Evolutionary conservation across 192 early-diverging fungal genomes (phyloP).

Genomic region (Helicostylum pulchrum): DNA sequence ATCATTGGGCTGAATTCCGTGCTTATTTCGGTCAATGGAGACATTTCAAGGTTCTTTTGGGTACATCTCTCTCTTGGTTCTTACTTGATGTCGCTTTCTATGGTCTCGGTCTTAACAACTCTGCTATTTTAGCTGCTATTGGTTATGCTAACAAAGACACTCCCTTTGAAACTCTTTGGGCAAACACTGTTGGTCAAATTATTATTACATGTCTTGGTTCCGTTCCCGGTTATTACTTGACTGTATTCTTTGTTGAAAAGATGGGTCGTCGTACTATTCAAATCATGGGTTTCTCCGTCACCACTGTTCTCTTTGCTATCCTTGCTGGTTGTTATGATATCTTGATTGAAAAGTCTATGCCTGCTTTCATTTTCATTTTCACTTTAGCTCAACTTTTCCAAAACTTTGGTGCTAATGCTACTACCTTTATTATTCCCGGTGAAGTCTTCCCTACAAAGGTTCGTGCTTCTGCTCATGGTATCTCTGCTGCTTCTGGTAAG

Average conservation of each 20-base stretch:
- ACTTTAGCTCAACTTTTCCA: conserved; percentile 62
- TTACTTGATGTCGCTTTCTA: conserved; percentile 76
- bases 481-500: conserved; percentile 76
- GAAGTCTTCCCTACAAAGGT: conserved; percentile 74
- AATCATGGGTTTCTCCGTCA: conserved; percentile 74
- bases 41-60: conserved; percentile 76
- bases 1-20: conserved; percentile 53
- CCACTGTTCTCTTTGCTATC: conserved; percentile 69
- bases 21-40: conserved; percentile 78
- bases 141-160: conserved; percentile 53
- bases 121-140: conserved; percentile 71
- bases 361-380: conserved; percentile 49
- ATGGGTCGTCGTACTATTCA: conserved; percentile 89
- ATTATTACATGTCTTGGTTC: conserved; percentile 81
- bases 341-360: conserved; percentile 51
- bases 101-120: conserved; percentile 72
- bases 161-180: conserved; percentile 53
- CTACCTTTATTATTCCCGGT: conserved; percentile 78
- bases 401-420: conserved; percentile 81
- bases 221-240: conserved; percentile 89
- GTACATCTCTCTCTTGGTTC: conserved; percentile 77
- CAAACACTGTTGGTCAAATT: conserved; percentile 77
- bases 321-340: conserved; percentile 63
- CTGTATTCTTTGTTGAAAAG: conserved; percentile 77
- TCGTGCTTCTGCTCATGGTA: conserved; percentile 75